Evolutionary conservation across 495 filamentous ascomycete species (phyloP).

Genomic region (Neurospora hispaniola): DNA sequence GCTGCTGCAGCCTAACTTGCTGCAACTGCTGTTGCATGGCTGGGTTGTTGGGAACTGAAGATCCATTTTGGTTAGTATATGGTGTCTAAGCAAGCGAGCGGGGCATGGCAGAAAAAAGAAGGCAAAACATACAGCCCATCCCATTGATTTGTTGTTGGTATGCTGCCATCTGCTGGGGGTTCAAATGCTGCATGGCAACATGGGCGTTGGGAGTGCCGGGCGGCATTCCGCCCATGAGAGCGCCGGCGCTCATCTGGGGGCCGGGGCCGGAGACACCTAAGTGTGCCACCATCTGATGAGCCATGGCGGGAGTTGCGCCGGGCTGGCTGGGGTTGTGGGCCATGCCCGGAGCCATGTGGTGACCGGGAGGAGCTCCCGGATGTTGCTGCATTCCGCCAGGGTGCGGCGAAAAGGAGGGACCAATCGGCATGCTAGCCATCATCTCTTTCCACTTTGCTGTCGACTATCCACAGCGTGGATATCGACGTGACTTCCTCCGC

Average conservation of each 20-base stretch:
- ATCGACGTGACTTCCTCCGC: conserved; percentile 27
- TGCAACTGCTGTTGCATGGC: conserved; percentile 41
- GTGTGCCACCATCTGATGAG: conserved; percentile 60
- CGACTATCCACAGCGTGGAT: conserved; percentile 43
- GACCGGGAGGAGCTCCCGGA: conserved; percentile 61
- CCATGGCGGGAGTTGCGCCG: conserved; percentile 53
- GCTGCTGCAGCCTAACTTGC: conserved; percentile 24
- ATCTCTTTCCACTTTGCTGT: conserved; percentile 29
- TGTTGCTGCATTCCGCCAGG: conserved; percentile 67
- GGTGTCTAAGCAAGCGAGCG: neutral
- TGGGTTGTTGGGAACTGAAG: conserved; percentile 41
- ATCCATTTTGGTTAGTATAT: conserved; percentile 6
- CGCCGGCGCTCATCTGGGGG: conserved; percentile 68
- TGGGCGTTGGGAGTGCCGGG: conserved; percentile 66
- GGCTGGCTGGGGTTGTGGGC: conserved; percentile 58
- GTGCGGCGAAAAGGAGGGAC: conserved; percentile 54
- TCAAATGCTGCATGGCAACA: conserved; percentile 63
- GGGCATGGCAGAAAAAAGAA: neutral
- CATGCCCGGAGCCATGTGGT: conserved; percentile 48
- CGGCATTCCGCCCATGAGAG: conserved; percentile 71
- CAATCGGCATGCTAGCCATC: conserved; percentile 55
- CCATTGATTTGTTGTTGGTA: conserved; percentile 40
- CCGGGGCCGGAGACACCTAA: conserved; percentile 75
- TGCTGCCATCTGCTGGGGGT: conserved; percentile 54
- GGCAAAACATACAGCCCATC: conserved; percentile 14